These are phyloP conservation scores for Pythium aristosporum DNA, from an alignment of 352 stramenopile genomes.

Conservation along the genomic window DNA sequence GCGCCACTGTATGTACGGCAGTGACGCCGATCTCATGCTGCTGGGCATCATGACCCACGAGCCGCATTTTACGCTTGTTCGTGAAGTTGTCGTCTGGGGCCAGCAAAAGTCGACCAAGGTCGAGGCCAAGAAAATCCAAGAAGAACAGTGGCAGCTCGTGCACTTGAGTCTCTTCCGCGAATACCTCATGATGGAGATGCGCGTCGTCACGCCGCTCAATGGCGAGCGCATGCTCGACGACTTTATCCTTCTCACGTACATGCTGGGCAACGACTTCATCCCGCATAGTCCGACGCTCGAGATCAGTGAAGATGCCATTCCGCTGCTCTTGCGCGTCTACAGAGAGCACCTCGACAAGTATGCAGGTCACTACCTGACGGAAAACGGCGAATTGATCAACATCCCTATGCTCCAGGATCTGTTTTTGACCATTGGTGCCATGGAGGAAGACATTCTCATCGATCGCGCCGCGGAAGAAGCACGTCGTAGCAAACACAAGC, in stretches of 20 bases:
- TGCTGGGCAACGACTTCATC: conserved; percentile 99
- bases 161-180: conserved; percentile 96
- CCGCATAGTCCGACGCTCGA: conserved; percentile 98
- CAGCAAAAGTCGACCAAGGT: conserved; percentile 45
- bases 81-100: conserved; percentile 98
- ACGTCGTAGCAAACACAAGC: conserved; percentile 33
- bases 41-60: conserved; percentile 98
- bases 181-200: conserved; percentile 98
- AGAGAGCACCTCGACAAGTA: conserved; percentile 86
- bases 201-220: conserved; percentile 46
- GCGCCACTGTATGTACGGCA: conserved; percentile 98
- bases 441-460: conserved; percentile 94
- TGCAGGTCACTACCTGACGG: conserved; percentile 91
- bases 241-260: conserved; percentile 99
- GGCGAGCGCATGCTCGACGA: conserved; percentile 98
- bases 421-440: conserved; percentile 90
- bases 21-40: conserved; percentile 99
- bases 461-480: conserved; percentile 62
- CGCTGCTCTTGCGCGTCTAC: conserved; percentile 91
- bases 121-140: conserved; percentile 89
- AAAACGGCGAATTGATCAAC: conserved; percentile 89
- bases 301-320: conserved; percentile 98
- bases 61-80: conserved; percentile 97
- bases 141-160: conserved; percentile 97
- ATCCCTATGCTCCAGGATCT: conserved; percentile 91